Percentiles rank a stretch among this genome's conserved stretches.
Evolutionary conservation across 2,329 filamentous ascomycete species (phyloP).

Genomic region (Cladobotryum mycophilum): DNA sequence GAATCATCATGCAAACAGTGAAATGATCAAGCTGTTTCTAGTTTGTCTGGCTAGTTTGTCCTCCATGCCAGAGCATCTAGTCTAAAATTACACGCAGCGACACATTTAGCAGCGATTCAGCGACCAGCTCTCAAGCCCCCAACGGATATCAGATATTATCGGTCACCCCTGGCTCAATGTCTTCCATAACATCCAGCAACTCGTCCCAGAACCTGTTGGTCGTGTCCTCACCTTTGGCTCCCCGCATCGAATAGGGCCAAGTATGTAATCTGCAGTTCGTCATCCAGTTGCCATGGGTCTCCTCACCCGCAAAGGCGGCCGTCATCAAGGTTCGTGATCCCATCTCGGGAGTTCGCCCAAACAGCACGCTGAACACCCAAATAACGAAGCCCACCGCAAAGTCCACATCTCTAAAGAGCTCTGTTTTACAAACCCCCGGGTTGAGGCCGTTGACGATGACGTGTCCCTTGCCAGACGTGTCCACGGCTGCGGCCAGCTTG

Average conservation of each 20-base stretch:
- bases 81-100: too few relatives aligned
- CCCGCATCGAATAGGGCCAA: constrained; percentile 20
- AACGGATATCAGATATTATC: constrained; percentile 22
- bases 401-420: constrained; percentile 29
- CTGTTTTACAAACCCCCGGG: constrained; percentile 36
- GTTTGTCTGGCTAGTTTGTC: too few relatives aligned
- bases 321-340: constrained; percentile 34
- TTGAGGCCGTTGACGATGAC: constrained; percentile 34
- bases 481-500: constrained; percentile 19
- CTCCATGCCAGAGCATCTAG: not conserved
- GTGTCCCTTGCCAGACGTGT: constrained; percentile 22
- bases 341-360: constrained; percentile 33
- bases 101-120: not conserved
- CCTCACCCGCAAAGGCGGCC: constrained; percentile 30
- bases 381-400: constrained; percentile 23
- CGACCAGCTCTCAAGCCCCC: not conserved
- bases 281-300: constrained; percentile 37
- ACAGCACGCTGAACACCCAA: constrained; percentile 12
- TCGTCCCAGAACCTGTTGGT: constrained; percentile 37
- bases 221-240: constrained; percentile 30
- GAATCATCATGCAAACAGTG: too few relatives aligned
- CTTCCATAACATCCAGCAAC: constrained; percentile 36
- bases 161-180: constrained; percentile 33
- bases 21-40: too few relatives aligned
- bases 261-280: constrained; percentile 24